Evolutionary conservation across 2,329 filamentous ascomycete species (phyloP).

Genomic region (Verticillium klebahnii): DNA sequence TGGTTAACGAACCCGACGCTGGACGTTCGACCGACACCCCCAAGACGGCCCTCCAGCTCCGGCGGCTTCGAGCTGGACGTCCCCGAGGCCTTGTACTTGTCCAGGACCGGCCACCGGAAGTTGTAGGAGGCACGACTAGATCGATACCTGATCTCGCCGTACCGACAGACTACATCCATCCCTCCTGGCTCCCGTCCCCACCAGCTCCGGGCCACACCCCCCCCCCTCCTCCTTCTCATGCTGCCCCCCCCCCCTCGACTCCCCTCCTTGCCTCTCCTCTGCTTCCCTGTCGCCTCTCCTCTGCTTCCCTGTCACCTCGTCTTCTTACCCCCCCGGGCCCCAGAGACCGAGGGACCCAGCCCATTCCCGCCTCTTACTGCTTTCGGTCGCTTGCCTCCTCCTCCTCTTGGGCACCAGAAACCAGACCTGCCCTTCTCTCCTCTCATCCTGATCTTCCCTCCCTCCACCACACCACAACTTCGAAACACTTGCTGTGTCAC

Average conservation of each 20-base stretch:
- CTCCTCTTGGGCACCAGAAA: background rate
- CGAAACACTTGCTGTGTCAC: slow-evolving; percentile 23
- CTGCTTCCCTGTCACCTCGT: slow-evolving; percentile 3
- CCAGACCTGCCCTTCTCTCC: background rate
- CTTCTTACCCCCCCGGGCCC: slow-evolving; percentile 9
- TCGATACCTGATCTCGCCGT: background rate
- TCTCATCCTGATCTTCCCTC: slow-evolving; percentile 5
- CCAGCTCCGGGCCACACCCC: background rate
- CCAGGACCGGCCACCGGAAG: background rate
- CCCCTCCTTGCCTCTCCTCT: background rate
- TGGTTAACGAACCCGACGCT: background rate
- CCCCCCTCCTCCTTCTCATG: background rate
- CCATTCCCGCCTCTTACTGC: slow-evolving; percentile 4
- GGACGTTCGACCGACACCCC: background rate
- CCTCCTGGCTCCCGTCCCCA: background rate
- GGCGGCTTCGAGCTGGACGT: background rate
- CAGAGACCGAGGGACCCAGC: slow-evolving; percentile 4
- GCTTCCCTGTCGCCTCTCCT: slow-evolving; percentile 5
- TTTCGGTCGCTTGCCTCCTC: background rate
- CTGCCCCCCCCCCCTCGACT: background rate
- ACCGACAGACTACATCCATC: background rate
- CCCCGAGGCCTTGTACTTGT: background rate
- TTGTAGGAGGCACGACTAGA: background rate
- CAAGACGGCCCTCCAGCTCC: background rate
- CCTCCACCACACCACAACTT: slow-evolving; percentile 13